Evolutionary conservation across 2,329 filamentous ascomycete species (phyloP), one percentile per base, ranked within the genome.

Genomic region (Claviceps cyperi): DNA sequence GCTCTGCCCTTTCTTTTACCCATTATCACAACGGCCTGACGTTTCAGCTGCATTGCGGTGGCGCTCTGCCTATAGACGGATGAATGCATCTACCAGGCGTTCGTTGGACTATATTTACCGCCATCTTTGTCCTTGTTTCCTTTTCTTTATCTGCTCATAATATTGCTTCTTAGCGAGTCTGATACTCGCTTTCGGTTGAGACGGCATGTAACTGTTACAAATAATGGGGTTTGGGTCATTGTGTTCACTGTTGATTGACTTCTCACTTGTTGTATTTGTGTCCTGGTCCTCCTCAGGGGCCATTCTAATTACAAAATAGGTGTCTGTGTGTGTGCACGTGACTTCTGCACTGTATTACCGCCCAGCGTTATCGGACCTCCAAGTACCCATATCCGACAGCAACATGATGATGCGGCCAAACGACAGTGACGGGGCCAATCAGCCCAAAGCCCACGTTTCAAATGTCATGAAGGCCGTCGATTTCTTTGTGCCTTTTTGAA

Each of bases 1-100:
- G 28, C 28, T 4, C 28, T 32, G 28, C 28, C 28, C 15, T n/a
- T 19, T 32, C 41, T 35, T 32, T 19, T 24, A 17, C 14, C n/a
- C 17, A 36, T 8, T 32, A n/a, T 8, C 21, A n/a, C 15, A 19
- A 35, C 36, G 9, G 32, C 3, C 22, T 15, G 36, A 36, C n/a
- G 7, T 41, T 28, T 28, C 15, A 41, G 41, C 21, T 43, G 50
- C 50, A 51, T 51, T 49, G 50, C 46, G 47, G 49, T 41, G 50
- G 50, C 47, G 50, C 47, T 43, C 38, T 21, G 40, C 48, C 19
- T n/a, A 28, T 48, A 43, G 22, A 49, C 28, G 43, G 41, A 13
- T 37, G 50, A 32, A 37, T 15, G 36, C 43, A 48, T 48, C 39
- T 43, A n/a, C 14, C 15, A 39, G 40, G 50, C 43, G 50, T 47